Evolutionary conservation across 1,284 basidiomycete species (phyloP).

Genomic region (Agroathelia rolfsii): DNA sequence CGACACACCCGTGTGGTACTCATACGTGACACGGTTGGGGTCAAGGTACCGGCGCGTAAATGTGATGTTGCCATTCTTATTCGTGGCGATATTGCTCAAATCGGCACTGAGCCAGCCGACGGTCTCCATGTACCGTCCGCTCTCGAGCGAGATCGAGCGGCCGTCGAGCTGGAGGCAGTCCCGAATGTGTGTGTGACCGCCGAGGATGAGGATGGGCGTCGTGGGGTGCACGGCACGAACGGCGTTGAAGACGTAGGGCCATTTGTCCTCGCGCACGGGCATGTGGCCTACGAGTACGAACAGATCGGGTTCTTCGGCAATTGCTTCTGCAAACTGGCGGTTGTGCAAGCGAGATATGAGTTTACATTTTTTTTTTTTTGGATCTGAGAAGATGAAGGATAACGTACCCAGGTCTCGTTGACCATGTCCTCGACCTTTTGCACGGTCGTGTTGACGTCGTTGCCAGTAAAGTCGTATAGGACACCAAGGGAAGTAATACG

Average conservation of each 20-base stretch:
- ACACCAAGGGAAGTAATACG: constrained; percentile 75
- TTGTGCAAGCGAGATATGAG: background rate
- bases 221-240: constrained; percentile 61
- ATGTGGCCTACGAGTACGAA: constrained; percentile 73
- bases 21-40: constrained; percentile 62
- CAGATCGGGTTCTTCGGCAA: constrained; percentile 71
- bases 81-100: constrained; percentile 29
- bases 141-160: constrained; percentile 64
- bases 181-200: constrained; percentile 73
- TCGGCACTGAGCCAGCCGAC: constrained; percentile 36
- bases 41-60: constrained; percentile 68
- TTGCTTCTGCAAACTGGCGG: constrained; percentile 73
- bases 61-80: constrained; percentile 37
- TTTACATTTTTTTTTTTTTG: background rate
- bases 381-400: background rate
- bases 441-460: constrained; percentile 60
- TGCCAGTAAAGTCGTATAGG: constrained; percentile 65
- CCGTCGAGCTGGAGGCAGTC: constrained; percentile 63
- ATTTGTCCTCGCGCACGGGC: constrained; percentile 56
- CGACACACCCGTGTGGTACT: constrained; percentile 47
- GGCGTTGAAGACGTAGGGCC: constrained; percentile 64
- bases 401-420: constrained; percentile 56
- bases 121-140: constrained; percentile 84
- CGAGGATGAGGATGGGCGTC: constrained; percentile 75
- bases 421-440: constrained; percentile 68